A percentile compares a stretch with the other conserved stretches of the same genome.
Evolutionary conservation across 352 stramenopile species (phyloP).

Genomic region (Globisporangium ultimum): DNA sequence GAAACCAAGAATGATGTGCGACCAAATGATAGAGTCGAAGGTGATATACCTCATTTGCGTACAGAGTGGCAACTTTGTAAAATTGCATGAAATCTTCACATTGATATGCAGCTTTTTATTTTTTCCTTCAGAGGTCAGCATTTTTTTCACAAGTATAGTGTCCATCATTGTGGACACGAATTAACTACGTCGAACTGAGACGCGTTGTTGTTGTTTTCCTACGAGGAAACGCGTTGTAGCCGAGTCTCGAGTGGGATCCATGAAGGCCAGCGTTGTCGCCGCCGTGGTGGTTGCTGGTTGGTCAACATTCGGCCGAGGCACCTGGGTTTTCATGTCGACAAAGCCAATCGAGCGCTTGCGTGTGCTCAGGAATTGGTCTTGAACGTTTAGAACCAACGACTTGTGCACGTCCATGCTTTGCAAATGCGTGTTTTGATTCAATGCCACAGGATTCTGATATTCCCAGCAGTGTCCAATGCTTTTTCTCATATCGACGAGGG

Average conservation of each 20-base stretch:
- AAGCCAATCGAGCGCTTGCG: not conserved
- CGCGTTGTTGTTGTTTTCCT: not conserved
- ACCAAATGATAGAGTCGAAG: no score
- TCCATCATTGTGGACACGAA: no score
- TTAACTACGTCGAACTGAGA: not conserved
- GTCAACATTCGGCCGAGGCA: not conserved
- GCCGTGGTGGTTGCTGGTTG: not conserved
- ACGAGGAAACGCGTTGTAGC: constrained; percentile 4
- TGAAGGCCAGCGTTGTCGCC: not conserved
- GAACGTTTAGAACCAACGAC: not conserved
- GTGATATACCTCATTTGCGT: no score
- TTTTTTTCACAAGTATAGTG: no score
- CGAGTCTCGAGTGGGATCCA: constrained; percentile 4
- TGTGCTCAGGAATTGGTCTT: not conserved
- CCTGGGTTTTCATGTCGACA: constrained; percentile 3
- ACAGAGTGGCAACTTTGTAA: no score
- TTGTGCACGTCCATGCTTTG: not conserved
- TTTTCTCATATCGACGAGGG: constrained; percentile 3
- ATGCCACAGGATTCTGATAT: not conserved
- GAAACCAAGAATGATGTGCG: no score
- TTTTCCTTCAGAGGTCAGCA: no score
- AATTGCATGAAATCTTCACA: no score
- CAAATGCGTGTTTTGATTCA: not conserved
- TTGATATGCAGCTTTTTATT: no score
- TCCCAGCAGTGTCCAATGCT: not conserved